phyloP scores from a whole-genome alignment of 2,329 filamentous ascomycete species.

The Trematosphaeria pertusa region DNA sequence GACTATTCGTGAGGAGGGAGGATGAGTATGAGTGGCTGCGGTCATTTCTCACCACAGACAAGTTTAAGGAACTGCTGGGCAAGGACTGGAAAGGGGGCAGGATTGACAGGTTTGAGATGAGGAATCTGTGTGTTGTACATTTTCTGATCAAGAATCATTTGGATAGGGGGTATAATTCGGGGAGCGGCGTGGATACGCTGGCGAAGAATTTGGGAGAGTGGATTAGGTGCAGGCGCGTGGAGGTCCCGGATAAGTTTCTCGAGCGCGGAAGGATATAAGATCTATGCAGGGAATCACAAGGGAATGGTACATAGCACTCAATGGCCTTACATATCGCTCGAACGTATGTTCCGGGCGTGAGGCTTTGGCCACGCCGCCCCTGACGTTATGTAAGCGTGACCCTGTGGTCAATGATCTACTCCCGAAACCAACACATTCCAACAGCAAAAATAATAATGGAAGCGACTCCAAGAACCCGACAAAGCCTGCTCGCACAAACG shows the following conservation, averaged over 20 bases:
- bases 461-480: too few species aligned
- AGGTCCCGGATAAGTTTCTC: conserved; percentile 8
- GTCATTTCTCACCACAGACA: conserved; percentile 46
- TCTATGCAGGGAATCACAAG: too few species aligned
- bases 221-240: conserved; percentile 8
- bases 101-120: conserved; percentile 18
- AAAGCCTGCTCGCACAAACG: background rate
- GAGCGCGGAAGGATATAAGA: conserved; percentile 8
- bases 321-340: background rate
- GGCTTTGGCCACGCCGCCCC: background rate
- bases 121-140: conserved; percentile 12
- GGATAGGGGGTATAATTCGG: conserved; percentile 12
- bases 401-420: too few species aligned
- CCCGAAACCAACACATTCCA: too few species aligned
- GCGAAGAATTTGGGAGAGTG: conserved; percentile 15
- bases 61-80: conserved; percentile 3
- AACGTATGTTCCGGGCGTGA: too few species aligned
- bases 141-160: conserved; percentile 11
- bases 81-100: conserved; percentile 8
- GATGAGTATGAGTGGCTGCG: conserved; percentile 51
- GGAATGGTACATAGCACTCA: background rate
- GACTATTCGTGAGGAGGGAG: conserved; percentile 33
- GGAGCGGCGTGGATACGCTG: conserved; percentile 12
- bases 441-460: too few species aligned
- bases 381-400: background rate